phyloP scores from a whole-genome alignment of 1,284 basidiomycete genomes.

The Sutorius eximius region DNA sequence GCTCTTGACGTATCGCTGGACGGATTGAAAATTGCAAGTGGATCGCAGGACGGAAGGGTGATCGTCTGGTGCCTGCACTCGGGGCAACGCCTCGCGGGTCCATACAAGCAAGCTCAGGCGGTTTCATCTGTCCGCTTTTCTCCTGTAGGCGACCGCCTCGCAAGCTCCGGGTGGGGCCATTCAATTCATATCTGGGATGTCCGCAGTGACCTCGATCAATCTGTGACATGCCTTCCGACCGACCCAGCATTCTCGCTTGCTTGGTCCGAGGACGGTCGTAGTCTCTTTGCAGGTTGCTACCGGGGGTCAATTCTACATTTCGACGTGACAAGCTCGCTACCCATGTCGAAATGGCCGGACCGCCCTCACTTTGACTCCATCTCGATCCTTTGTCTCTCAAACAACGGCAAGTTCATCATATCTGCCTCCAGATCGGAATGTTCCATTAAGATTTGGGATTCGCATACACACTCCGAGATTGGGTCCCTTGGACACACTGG shows the following conservation, averaged over 20 bases:
- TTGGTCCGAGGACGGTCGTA: slow-evolving; percentile 22
- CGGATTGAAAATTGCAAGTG: slow-evolving; percentile 19
- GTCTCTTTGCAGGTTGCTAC: slow-evolving; percentile 17
- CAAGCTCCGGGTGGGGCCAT: slow-evolving; percentile 10
- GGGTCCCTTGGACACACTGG: slow-evolving; percentile 6
- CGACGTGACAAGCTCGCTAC: slow-evolving; percentile 2
- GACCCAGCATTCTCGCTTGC: slow-evolving; percentile 14
- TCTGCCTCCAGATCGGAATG: slow-evolving; percentile 20
- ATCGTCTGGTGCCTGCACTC: slow-evolving; percentile 24
- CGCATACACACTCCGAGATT: slow-evolving; percentile 2
- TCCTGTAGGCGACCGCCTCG: slow-evolving; percentile 18
- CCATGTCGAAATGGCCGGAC: slow-evolving; percentile 1
- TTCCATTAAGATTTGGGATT: slow-evolving; percentile 21
- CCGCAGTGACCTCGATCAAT: background rate
- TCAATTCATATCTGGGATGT: slow-evolving; percentile 13
- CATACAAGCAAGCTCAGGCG: slow-evolving; percentile 11
- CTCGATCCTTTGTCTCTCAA: slow-evolving; percentile 17
- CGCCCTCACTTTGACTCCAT: slow-evolving; percentile 18
- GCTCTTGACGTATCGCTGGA: slow-evolving; percentile 23
- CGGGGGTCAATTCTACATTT: slow-evolving; percentile 17
- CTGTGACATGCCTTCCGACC: background rate
- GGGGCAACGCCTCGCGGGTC: slow-evolving; percentile 9
- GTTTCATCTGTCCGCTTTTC: slow-evolving; percentile 21
- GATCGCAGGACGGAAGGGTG: slow-evolving; percentile 22
- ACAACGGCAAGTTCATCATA: slow-evolving; percentile 23